These are phyloP conservation scores for Astragalus membranaceus DNA, from an alignment of 306 rosid genomes.

Conservation along the genomic window DNA sequence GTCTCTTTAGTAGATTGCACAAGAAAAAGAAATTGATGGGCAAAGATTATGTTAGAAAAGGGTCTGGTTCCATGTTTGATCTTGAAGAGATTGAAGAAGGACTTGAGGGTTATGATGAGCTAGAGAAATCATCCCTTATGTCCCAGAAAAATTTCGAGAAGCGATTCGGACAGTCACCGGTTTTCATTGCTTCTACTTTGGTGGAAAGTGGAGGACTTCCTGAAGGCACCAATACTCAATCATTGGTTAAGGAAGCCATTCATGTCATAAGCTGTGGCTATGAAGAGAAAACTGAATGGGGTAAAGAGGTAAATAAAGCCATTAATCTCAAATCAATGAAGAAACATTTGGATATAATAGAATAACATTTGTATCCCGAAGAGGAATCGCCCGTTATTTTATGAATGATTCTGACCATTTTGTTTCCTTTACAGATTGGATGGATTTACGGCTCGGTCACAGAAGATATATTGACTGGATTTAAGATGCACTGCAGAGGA, in stretches of 20 bases:
- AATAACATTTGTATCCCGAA: not conserved
- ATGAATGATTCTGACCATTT: not conserved
- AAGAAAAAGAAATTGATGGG: constrained; percentile 93
- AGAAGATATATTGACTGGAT: constrained; percentile 47
- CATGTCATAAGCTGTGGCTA: constrained; percentile 90
- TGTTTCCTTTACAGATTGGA: constrained; percentile 33
- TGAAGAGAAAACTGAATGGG: constrained; percentile 97
- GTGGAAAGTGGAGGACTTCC: constrained; percentile 93
- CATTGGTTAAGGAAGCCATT: constrained; percentile 88
- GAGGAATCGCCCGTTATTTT: not conserved
- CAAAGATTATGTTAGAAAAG: constrained; percentile 54
- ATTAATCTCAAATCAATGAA: not conserved
- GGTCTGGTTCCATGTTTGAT: constrained; percentile 66
- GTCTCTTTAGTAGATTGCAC: constrained; percentile 59
- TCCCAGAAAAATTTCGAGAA: constrained; percentile 90
- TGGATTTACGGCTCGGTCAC: constrained; percentile 48
- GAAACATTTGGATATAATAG: too few species aligned
- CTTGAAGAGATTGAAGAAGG: constrained; percentile 98
- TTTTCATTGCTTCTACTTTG: constrained; percentile 87
- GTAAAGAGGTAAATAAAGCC: constrained; percentile 46
- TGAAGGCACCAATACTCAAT: constrained; percentile 58
- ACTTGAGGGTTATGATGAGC: constrained; percentile 95
- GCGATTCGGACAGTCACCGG: constrained; percentile 81
- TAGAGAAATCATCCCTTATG: constrained; percentile 97
- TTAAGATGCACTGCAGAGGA: constrained; percentile 54